A percentile compares a stretch with the other conserved stretches of the same genome.
Evolutionary conservation across 192 early-diverging fungal genomes (phyloP).

Genomic region (Blastocladiella britannica): DNA sequence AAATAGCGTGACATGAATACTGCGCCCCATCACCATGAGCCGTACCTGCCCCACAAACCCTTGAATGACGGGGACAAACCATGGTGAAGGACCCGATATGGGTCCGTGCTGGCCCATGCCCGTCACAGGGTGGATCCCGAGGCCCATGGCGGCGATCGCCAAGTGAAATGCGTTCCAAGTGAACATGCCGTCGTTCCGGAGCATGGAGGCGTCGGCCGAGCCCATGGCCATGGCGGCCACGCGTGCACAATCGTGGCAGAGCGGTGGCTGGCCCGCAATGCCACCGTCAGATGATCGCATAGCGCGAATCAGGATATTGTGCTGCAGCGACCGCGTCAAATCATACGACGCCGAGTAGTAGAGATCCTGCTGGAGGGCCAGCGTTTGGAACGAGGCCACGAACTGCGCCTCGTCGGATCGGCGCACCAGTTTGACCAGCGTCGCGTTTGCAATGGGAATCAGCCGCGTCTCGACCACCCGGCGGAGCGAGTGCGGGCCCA

Average conservation of each 20-base stretch:
- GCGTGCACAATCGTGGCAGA: not conserved
- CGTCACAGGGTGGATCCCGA: slow-evolving; percentile 26
- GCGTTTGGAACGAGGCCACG: slow-evolving; percentile 66
- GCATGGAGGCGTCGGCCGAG: not conserved
- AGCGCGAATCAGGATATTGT: no score
- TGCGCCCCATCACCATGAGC: slow-evolving; percentile 76
- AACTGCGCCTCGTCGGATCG: slow-evolving; percentile 57
- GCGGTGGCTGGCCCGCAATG: slow-evolving; percentile 5
- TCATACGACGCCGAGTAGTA: slow-evolving; percentile 97
- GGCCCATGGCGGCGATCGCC: slow-evolving; percentile 34
- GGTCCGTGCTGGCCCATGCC: slow-evolving; percentile 23
- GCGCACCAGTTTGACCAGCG: slow-evolving; percentile 37
- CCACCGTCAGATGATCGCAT: no score
- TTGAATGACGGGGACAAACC: slow-evolving; percentile 67
- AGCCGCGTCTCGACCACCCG: slow-evolving; percentile 80
- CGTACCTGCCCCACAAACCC: slow-evolving; percentile 96
- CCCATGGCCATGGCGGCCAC: slow-evolving; percentile 1
- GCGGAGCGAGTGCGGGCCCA: slow-evolving; percentile 89
- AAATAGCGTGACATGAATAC: slow-evolving; percentile 79
- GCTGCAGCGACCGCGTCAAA: slow-evolving; percentile 72
- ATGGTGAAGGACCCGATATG: no score
- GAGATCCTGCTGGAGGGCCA: slow-evolving; percentile 85
- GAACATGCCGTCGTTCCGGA: slow-evolving; percentile 65
- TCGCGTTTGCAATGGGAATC: slow-evolving; percentile 35
- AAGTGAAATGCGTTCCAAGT: slow-evolving; percentile 80